These are phyloP conservation scores for Kwoniella bestiolae DNA, from an alignment of 768 basidiomycete species.

Conservation along the genomic window DNA sequence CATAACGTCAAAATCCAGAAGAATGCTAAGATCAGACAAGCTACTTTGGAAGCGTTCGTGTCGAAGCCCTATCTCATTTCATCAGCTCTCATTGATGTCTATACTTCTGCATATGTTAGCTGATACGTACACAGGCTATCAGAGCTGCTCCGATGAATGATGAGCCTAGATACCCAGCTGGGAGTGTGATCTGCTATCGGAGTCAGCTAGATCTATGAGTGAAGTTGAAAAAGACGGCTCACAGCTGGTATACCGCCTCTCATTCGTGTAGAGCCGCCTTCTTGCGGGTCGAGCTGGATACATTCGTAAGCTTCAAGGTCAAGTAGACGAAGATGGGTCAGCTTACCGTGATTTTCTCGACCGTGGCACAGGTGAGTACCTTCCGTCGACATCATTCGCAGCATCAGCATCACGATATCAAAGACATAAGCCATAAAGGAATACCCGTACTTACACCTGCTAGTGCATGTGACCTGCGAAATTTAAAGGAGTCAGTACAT, in stretches of 20 bases:
- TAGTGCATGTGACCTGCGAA: slow-evolving; percentile 51
- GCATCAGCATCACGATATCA: background rate
- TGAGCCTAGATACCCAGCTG: slow-evolving; percentile 57
- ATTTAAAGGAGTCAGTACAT: background rate
- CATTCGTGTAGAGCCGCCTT: slow-evolving; percentile 58
- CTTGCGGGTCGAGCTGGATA: slow-evolving; percentile 53
- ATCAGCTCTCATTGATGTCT: background rate
- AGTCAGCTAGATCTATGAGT: background rate
- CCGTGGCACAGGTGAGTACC: slow-evolving; percentile 39
- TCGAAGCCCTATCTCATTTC: slow-evolving; percentile 48
- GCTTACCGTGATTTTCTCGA: slow-evolving; percentile 45
- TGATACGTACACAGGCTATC: slow-evolving; percentile 50
- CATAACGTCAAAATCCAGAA: slow-evolving; percentile 55
- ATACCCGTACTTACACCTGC: slow-evolving; percentile 48
- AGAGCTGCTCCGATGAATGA: slow-evolving; percentile 53
- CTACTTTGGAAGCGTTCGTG: slow-evolving; percentile 56
- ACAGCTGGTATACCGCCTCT: slow-evolving; percentile 57
- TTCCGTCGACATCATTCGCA: background rate
- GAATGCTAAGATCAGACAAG: slow-evolving; percentile 49
- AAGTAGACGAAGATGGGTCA: too few relatives aligned
- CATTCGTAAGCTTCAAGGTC: slow-evolving; percentile 14
- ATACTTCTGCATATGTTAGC: background rate
- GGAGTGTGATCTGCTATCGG: slow-evolving; percentile 46
- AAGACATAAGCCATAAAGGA: background rate
- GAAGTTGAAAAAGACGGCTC: slow-evolving; percentile 19